Evolutionary conservation across 2,329 filamentous ascomycete species (phyloP), one percentile per base, ranked within the genome.

Genomic region (Didymella sp.): DNA sequence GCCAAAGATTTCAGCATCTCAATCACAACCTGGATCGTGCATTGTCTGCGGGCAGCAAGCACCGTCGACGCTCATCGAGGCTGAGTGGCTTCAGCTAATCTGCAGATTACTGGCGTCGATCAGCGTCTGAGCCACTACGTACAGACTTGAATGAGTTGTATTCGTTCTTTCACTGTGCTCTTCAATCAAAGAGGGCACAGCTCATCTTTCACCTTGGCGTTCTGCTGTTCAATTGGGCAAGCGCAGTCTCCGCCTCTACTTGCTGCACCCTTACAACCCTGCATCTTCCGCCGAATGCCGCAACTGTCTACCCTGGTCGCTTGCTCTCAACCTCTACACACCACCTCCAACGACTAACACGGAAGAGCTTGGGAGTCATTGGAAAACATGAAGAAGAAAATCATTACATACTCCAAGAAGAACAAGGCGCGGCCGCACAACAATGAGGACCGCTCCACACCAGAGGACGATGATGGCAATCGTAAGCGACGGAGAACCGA

Each of bases 321-420:
- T 17, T 24, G 21, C 19, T 31, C 35, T 41, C 13, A 42, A 22
- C n/a, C 41, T 30, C 38, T 48, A 52, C 35, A 45, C 52, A 7
- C 38, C 22, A 25, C 38, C 25, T 49, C 35, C 56, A 55, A 59
- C 58, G 53, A 49, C 40, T 44, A 44, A 53, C 47, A 48, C 38
- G 37, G 50, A 59, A 59, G 56, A 43, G 46, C 47, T 22, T 42
- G 53, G 44, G 33, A 56, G 25, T 50, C 45, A 21, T 51, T 47
- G 44, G 49, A 43, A 50, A 54, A 38, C 22, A 67, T 67, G 51
- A 49, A 33, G 41, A 38, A 27, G n/a, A 67, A 59, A 35, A 54
- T 59, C 49, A 54, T 59, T 47, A 68, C 66, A 6, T 68, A 68
- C 49, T 68, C 66, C 12, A 59, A 35, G 21, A 58, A 60, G n/a